Evolutionary conservation across 1,284 basidiomycete genomes (phyloP), one percentile per base, ranked within the genome.

Genomic region (Phlebopus sp.): DNA sequence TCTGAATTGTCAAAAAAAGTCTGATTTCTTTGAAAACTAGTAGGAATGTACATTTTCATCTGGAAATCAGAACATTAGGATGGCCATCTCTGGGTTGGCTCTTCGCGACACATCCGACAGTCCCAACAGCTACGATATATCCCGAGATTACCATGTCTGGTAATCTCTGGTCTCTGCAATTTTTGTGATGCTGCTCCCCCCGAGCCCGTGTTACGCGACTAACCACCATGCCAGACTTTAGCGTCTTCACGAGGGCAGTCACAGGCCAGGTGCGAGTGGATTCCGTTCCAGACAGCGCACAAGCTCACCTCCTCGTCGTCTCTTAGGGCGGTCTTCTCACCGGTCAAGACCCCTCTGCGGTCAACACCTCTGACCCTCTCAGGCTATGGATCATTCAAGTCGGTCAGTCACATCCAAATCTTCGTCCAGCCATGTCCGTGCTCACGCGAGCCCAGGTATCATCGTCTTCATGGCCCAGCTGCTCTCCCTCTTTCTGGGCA

Each of bases 311-410:
- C 19, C 21, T 27, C 13, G 2, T 10, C 11, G 7, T 38, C 17
- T 34, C 27, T 35, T 49, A 88, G 83, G 84, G 84, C 17, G 86
- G 86, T n/a, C 65, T 91, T 43, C 64, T 92, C 37, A 82, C 72
- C 35, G 84, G 86, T 10, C 76, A 82, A 53, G 82, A 93, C 59
- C 92, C 91, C 0, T 75, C 85, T 1, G 61, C 64, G 1, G 81
- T 82, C 70, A 82, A 87, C 54, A 42, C 73, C 0, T 47, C 67
- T 1, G 87, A 94, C 68, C 93, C 94, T 5, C 70, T 97, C 53
- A 81, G 89, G 17, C 69, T 95, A 63, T 97, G 92, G 86, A 89
- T 94, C 62, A 84, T 97, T 47, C 92, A 94, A 77, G 76, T 91
- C 40, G 83, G 88, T 86, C 52, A 53, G 82, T 71, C 34, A 14